Evolutionary conservation across 2,329 filamentous ascomycete species (phyloP).

Genomic region (Cucurbitaria berberidis): DNA sequence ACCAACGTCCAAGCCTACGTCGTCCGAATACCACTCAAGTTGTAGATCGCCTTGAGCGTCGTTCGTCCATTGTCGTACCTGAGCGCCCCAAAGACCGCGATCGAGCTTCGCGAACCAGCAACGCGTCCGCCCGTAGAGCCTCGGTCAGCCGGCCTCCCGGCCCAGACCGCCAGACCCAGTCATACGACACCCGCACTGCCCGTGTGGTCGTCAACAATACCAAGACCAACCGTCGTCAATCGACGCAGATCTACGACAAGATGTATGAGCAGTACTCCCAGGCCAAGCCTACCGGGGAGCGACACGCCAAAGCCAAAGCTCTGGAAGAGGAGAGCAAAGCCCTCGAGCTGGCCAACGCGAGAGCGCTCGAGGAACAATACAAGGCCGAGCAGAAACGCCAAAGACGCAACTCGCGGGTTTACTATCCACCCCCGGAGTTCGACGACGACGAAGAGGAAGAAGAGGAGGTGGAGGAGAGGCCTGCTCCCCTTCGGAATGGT

Average conservation of each 20-base stretch:
- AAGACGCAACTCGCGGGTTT: conserved; percentile 20
- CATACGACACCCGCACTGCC: conserved; percentile 32
- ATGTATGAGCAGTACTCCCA: conserved; percentile 15
- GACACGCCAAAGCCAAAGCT: conserved; percentile 4
- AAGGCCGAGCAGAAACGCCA: conserved; percentile 16
- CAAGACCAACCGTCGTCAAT: conserved; percentile 32
- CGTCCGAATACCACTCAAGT: conserved; percentile 36
- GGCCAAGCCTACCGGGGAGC: conserved; percentile 1
- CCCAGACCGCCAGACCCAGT: conserved; percentile 42
- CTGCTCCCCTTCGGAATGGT: conserved; percentile 7
- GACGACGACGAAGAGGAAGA: conserved; percentile 25
- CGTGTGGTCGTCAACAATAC: conserved; percentile 38
- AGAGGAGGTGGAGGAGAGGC: conserved; percentile 9
- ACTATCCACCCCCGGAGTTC: conserved; percentile 18
- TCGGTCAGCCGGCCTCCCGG: conserved; percentile 44
- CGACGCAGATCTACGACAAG: conserved; percentile 36
- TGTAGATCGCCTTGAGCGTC: conserved; percentile 15
- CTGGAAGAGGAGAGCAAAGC: not conserved
- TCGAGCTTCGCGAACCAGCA: conserved; percentile 19
- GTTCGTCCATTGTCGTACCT: conserved; percentile 23
- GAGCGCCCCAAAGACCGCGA: conserved; percentile 17
- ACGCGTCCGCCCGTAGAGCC: conserved; percentile 25
- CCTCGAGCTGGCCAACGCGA: not conserved
- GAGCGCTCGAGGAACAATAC: conserved; percentile 1
- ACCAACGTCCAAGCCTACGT: conserved; percentile 30